Base-by-base conservation (phyloP, 1,139 yeast species). In the Candida glucosophila region DNA sequence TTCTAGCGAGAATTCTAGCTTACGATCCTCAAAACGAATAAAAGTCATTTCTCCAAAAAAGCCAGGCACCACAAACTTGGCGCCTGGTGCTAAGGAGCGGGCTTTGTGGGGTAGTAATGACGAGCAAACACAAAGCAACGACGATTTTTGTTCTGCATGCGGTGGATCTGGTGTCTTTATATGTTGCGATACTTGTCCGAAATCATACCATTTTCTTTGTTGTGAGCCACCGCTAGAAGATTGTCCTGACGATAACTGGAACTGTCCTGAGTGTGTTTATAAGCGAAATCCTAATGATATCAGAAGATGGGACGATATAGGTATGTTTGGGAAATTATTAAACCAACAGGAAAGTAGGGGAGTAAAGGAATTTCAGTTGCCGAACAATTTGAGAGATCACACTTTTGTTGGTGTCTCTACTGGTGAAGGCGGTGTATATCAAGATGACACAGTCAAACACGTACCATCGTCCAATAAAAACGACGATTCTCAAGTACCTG, bases 141-240 rank as follows among this genome's bases (percentile, higher is more conserved):
- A 88, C 37, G 98, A 90, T 50, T 86, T 68, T 47, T 90, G 98
- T 44, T 64, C 81, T 14, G 67, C 92, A 0, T 90, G 98, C 54
- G 86, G 92, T 1, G 85, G 86, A 15, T 63, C 88, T 0, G 98
- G 98, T 6, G 66, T 82, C 19, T 85, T 90, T 37, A 63, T 90
- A 16, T 90, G 97, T 52, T 90, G 98, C 55, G 98, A 90, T 40
- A 66, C 82, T 3, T 90, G 98, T 51, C 95, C 96, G 0, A 70
- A 69, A 42, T 82, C 95, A 1, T 90, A 88, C 50, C 98, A 90
- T 47, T 85, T 90, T 44, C 66, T 82, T 8, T 90, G 98, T 49
- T 72, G 90, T 35, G 81, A 83, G 40, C 97, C 97, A 3, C 97
- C 98, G 0, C 54, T 80, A 14, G 90, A 80, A 35, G 66, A 73